Evolutionary conservation across 768 basidiomycete genomes (phyloP), one percentile per base, ranked within the genome.

Genomic region (Dentipellis fragilis): DNA sequence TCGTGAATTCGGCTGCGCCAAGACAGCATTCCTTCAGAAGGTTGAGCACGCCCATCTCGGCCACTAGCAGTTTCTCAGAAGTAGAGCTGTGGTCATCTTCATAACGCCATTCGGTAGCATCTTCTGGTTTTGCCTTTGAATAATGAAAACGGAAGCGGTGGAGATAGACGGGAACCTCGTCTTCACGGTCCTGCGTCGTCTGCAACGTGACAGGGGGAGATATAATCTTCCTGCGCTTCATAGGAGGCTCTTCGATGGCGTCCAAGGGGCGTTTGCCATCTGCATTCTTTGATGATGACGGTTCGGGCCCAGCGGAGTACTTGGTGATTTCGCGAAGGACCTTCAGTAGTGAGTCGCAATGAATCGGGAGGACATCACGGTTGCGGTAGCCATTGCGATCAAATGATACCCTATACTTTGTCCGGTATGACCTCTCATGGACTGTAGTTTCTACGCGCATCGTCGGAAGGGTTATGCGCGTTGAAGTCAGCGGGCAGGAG

Each of bases 11-110:
- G 23, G 39, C 42, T 37, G 22, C 42, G 50, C 49, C 55, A 29
- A 54, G 35, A 49, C 47, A 54, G 36, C 21, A 39, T 21, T 49
- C 46, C 49, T 53, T 59, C 48, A 61, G 49, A 35, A 51, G 53
- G 39, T 35, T 11, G 16, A 59, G n/a, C 16, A 42, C 7, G 40
- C 8, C 40, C 17, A 16, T 19, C 17, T 42, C 40, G 12, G 47
- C 23, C 47, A 3, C 29, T 6, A 29, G 29, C 29, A 29, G 3
- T 6, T 29, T 29, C 29, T 29, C 6, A 6, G 29, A 29, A 6
- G 29, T 29, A 29, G 29, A 3, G 29, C 29, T 29, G 6, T 29
- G 3, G 29, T 29, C 29, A 6, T 29, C 29, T 29, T 29, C 29
- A 29, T 29, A 17, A 49, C 1, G 47, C 17, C 29, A 29, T 3